Base-by-base conservation (phyloP, 306 rosid genomes). In the Cucurbita moschata region DNA sequence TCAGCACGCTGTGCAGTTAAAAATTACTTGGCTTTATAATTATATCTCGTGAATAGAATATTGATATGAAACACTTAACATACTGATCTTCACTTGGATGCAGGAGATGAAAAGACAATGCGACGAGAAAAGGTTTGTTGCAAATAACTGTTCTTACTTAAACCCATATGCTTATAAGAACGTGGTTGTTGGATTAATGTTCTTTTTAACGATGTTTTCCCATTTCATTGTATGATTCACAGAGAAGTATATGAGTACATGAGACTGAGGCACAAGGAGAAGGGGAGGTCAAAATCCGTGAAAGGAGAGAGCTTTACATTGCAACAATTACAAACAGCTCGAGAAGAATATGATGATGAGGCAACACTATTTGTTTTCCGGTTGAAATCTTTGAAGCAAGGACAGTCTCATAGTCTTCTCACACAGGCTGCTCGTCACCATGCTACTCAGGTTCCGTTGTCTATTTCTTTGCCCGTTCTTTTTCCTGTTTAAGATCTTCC, bases 51-150 rank as follows among this genome's bases (percentile, higher is more conserved):
- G 74, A 37, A 8, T 64, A 68, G 2, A 47, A 68, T 47, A 69
- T 69, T 69, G 46, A 69, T 8, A 69, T 49, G 23, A 69, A 46
- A 9, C 30, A 49, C 58, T 15, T 69, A 69, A 69, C 46, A 4
- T 70, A 66, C 21, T 30, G 75, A 44, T 67, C 35, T 83, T 83
- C 56, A 57, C 84, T 61, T 76, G 85, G 76, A 82, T 81, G 79
- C 96, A 95, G 99, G 99, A 95, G 86, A 95, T 95, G 99, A 95
- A 95, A 84, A 90, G 84, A 42, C 99, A 87, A 80, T 95, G 99
- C 56, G 96, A 95, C 62, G 96, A 95, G 76, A 95, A 95, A 84
- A 91, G 99, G 99, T 93, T 65, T 40, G 81, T 65, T 40, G 81
- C 76, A 70, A 55, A 60, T 76, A 30, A 74, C 3, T 37, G 8